A percentile compares a stretch with the other conserved stretches of the same genome.
These are phyloP conservation scores for Agastache rugosa DNA, from an alignment of 257 asterid genomes.

Conservation along the genomic window DNA sequence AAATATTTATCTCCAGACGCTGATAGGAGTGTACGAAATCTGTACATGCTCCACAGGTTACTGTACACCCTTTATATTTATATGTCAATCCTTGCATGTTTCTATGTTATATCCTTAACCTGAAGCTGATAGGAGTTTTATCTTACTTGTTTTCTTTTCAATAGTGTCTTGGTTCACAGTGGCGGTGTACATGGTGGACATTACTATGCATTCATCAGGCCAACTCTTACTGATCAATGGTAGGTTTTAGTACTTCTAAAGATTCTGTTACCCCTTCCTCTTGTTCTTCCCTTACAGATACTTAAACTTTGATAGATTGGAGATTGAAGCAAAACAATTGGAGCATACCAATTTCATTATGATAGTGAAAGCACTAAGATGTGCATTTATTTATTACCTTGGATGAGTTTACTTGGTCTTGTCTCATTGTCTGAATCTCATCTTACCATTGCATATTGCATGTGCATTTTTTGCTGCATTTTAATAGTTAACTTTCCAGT, in stretches of 20 bases:
- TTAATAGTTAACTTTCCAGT: conserved; percentile 21
- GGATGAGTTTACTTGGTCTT: neutral
- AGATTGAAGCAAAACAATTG: conserved; percentile 9
- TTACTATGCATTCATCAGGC: conserved; percentile 96
- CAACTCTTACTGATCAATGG: conserved; percentile 91
- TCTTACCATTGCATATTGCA: neutral
- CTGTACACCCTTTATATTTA: conserved; percentile 19
- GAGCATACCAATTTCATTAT: conserved; percentile 23
- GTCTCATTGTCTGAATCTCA: conserved; percentile 23
- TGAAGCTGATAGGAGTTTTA: conserved; percentile 1
- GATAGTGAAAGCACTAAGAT: neutral
- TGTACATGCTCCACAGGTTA: conserved; percentile 93
- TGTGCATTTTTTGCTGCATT: conserved; percentile 24
- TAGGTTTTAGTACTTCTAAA: conserved; percentile 40
- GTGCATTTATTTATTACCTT: neutral
- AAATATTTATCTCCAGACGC: conserved; percentile 92
- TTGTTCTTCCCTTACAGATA: neutral
- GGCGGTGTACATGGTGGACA: conserved; percentile 99
- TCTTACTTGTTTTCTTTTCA: conserved; percentile 33
- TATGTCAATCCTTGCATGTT: conserved; percentile 3
- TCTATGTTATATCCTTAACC: neutral
- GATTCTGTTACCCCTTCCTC: neutral
- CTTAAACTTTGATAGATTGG: conserved; percentile 10
- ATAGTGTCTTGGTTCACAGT: conserved; percentile 97
- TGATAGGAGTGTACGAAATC: conserved; percentile 86